A percentile compares a stretch with the other conserved stretches of the same genome.
phyloP scores from a whole-genome alignment of 805 yeast genomes.

The Yueomyces sinensis region DNA sequence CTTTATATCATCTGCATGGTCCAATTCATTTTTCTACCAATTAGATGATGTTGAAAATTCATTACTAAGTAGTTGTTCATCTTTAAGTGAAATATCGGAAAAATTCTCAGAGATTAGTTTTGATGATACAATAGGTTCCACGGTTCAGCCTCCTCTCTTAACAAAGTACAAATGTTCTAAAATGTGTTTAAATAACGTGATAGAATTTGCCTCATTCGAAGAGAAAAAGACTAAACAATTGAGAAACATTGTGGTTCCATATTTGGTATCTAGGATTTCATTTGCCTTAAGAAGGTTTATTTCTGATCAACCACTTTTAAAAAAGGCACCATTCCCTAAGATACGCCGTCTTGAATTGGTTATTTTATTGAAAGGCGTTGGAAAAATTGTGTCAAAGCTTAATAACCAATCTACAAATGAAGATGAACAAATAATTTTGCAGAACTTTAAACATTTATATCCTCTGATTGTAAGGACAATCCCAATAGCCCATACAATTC shows the following conservation, averaged over 20 bases:
- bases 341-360: constrained; percentile 53
- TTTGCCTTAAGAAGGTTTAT: constrained; percentile 50
- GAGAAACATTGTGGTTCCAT: constrained; percentile 28
- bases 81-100: constrained; percentile 26
- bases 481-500: constrained; percentile 21
- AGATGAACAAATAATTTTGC: constrained; percentile 2
- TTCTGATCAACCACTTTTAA: constrained; percentile 46
- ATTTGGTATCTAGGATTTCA: constrained; percentile 43
- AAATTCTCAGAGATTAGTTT: constrained; percentile 30
- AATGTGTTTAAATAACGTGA: constrained; percentile 41
- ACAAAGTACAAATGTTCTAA: constrained; percentile 38
- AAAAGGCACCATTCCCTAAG: constrained; percentile 51
- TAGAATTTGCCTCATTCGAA: constrained; percentile 26
- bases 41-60: constrained; percentile 40
- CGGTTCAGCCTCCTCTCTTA: constrained; percentile 33
- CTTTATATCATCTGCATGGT: constrained; percentile 39
- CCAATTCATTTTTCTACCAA: constrained; percentile 45
- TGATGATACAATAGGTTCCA: constrained; percentile 48
- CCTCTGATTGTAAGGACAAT: constrained; percentile 22
- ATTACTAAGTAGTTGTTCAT: constrained; percentile 16
- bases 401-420: neutral
- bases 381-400: constrained; percentile 12
- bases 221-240: constrained; percentile 9
- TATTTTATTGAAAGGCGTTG: constrained; percentile 32
- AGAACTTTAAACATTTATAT: constrained; percentile 12